Percentiles rank a stretch among this genome's conserved stretches.
These are phyloP conservation scores for Ramaria sp. DNA, from an alignment of 768 basidiomycete species.

Conservation along the genomic window DNA sequence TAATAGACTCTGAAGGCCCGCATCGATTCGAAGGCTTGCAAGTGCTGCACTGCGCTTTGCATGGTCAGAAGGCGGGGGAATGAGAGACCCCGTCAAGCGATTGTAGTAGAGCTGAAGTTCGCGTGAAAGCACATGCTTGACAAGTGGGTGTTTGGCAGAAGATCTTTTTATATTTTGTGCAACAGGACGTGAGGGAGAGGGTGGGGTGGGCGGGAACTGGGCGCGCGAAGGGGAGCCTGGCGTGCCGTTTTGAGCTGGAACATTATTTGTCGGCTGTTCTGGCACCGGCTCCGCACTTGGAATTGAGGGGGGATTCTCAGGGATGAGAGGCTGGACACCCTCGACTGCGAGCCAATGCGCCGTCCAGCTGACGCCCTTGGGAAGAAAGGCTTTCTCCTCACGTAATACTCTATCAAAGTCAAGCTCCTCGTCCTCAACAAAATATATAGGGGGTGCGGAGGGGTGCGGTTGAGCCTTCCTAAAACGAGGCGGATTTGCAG, in stretches of 20 bases:
- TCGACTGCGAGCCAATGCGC: conserved; percentile 99
- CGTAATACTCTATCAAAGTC: conserved; percentile 88
- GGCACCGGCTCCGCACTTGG: conserved; percentile 31
- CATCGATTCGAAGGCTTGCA: conserved; percentile 79
- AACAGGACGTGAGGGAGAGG: conserved; percentile 12
- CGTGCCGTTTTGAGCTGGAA: conserved; percentile 18
- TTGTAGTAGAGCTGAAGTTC: conserved; percentile 94
- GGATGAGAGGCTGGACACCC: conserved; percentile 93
- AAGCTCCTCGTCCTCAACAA: conserved; percentile 94
- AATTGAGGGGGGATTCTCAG: conserved; percentile 86
- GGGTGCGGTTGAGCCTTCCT: conserved; percentile 27
- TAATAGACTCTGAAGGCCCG: conserved; percentile 81
- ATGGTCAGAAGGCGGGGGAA: conserved; percentile 57
- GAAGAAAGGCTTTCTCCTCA: conserved; percentile 74
- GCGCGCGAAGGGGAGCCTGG: conserved; percentile 11
- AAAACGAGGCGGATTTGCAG: conserved; percentile 52
- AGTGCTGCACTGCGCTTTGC: conserved; percentile 81
- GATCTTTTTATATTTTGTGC: conserved; percentile 27
- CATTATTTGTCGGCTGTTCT: conserved; percentile 20
- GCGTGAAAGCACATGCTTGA: conserved; percentile 85
- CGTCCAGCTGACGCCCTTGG: conserved; percentile 75
- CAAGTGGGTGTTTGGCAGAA: conserved; percentile 60
- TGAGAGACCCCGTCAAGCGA: conserved; percentile 73
- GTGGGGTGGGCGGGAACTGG: conserved; percentile 9
- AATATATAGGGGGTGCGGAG: conserved; percentile 61